phyloP scores from a whole-genome alignment of 2,329 filamentous ascomycete species.

The Colletotrichum orbiculare region DNA sequence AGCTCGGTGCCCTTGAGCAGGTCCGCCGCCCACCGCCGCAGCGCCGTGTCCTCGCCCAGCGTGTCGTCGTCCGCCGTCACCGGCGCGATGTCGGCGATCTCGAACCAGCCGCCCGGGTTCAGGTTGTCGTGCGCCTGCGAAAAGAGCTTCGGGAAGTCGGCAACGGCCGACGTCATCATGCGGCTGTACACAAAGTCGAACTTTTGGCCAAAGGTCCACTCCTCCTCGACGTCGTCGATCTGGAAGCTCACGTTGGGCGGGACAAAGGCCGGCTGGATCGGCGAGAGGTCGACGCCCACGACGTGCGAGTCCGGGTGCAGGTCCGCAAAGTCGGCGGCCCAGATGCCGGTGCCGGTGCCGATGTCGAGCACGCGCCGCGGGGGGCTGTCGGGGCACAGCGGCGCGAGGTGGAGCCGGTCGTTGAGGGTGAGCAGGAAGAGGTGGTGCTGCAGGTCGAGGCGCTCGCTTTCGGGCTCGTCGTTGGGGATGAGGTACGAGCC shows the following conservation, averaged over 20 bases:
- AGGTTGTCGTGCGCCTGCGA: slow-evolving; percentile 45
- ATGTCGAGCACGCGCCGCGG: slow-evolving; percentile 52
- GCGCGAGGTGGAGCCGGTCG: slow-evolving; percentile 39
- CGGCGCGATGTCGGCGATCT: slow-evolving; percentile 55
- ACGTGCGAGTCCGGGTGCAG: slow-evolving; percentile 38
- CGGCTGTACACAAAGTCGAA: slow-evolving; percentile 56
- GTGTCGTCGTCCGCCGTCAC: slow-evolving; percentile 56
- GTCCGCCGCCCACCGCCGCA: slow-evolving; percentile 46
- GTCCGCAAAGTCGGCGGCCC: slow-evolving; percentile 55
- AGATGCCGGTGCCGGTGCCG: slow-evolving; percentile 60
- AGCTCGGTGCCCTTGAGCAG: slow-evolving; percentile 46
- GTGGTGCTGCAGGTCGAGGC: slow-evolving; percentile 51
- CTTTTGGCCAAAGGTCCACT: slow-evolving; percentile 51
- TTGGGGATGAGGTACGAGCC: slow-evolving; percentile 31
- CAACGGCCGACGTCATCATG: slow-evolving; percentile 51
- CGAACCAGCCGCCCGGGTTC: slow-evolving; percentile 56
- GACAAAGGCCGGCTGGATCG: slow-evolving; percentile 54
- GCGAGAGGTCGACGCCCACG: slow-evolving; percentile 55
- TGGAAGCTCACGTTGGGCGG: slow-evolving; percentile 62
- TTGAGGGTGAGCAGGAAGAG: slow-evolving; percentile 42
- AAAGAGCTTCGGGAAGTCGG: slow-evolving; percentile 50
- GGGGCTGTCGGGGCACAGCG: slow-evolving; percentile 31
- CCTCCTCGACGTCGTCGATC: slow-evolving; percentile 54
- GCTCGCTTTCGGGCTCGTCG: slow-evolving; percentile 45
- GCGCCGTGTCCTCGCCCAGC: slow-evolving; percentile 39